Evolutionary conservation across 1,284 basidiomycete genomes (phyloP).

Genomic region (Ceratobasidium sp.): DNA sequence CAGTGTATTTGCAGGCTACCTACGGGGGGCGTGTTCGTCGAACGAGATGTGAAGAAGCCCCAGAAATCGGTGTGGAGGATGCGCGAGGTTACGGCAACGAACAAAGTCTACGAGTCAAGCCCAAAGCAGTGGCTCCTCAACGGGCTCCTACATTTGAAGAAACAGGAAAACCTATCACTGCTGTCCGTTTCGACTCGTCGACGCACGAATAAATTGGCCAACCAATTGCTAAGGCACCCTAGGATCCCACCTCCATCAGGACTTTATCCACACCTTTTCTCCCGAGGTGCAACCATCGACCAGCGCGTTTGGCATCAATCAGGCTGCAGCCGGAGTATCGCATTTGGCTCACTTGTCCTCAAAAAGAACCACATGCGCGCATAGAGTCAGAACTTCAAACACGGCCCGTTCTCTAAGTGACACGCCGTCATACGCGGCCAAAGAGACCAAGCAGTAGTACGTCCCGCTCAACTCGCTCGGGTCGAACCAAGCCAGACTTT

Average conservation of each 20-base stretch:
- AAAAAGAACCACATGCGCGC: constrained; percentile 40
- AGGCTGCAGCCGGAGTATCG: constrained; percentile 83
- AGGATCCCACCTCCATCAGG: constrained; percentile 92
- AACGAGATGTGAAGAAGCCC: constrained; percentile 98
- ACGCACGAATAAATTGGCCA: constrained; percentile 89
- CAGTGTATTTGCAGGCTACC: constrained; percentile 93
- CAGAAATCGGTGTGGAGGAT: constrained; percentile 99
- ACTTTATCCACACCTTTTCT: constrained; percentile 93
- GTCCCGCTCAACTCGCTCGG: constrained; percentile 81
- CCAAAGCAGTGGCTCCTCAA: constrained; percentile 97
- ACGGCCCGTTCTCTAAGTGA: constrained; percentile 90
- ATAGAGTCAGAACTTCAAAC: constrained; percentile 82
- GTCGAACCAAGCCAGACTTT: constrained; percentile 91
- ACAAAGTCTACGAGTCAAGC: constrained; percentile 95
- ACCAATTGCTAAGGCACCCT: constrained; percentile 86
- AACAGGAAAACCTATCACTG: constrained; percentile 89
- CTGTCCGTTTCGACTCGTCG: constrained; percentile 84
- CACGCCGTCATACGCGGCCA: constrained; percentile 94
- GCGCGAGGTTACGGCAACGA: constrained; percentile 90
- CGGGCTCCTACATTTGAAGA: constrained; percentile 97
- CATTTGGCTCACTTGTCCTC: constrained; percentile 36
- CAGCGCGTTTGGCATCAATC: constrained; percentile 80
- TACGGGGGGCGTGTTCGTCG: constrained; percentile 93
- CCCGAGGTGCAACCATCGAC: constrained; percentile 83
- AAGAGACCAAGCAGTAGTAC: constrained; percentile 76